phyloP scores from a whole-genome alignment of 345 rosid genomes.

The Acer yangbiense region DNA sequence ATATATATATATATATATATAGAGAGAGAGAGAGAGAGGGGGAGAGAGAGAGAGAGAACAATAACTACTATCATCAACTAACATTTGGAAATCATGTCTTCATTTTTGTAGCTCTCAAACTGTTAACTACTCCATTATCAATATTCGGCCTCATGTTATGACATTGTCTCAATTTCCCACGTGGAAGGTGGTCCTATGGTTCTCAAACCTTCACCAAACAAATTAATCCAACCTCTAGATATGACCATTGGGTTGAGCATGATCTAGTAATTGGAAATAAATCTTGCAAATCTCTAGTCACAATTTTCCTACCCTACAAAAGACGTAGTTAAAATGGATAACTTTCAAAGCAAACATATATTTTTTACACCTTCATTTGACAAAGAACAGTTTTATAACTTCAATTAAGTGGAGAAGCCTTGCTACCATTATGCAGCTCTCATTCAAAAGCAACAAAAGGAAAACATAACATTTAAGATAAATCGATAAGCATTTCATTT shows the following conservation, averaged over 20 bases:
- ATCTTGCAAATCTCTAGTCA: background rate
- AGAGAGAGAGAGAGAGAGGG: background rate
- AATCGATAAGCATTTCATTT: background rate
- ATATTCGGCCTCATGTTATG: background rate
- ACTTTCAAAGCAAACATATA: background rate
- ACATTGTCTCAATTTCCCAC: background rate
- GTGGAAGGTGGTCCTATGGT: background rate
- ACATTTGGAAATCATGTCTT: background rate
- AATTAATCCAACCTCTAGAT: background rate
- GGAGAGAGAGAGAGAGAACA: background rate
- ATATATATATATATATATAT: too few relatives aligned
- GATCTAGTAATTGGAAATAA: background rate
- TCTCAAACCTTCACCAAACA: slow-evolving; percentile 4
- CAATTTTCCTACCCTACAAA: background rate
- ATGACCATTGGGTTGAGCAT: background rate
- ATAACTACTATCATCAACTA: background rate
- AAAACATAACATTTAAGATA: background rate
- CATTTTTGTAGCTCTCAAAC: background rate
- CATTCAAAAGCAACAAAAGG: background rate
- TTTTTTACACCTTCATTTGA: background rate
- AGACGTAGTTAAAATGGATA: background rate
- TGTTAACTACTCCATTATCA: background rate
- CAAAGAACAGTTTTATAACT: background rate
- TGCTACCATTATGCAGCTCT: slow-evolving; percentile 3
- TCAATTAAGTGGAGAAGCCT: background rate